Conservation (phyloP, 1,284 basidiomycete genomes). For the Grifola frondosa region DNA sequence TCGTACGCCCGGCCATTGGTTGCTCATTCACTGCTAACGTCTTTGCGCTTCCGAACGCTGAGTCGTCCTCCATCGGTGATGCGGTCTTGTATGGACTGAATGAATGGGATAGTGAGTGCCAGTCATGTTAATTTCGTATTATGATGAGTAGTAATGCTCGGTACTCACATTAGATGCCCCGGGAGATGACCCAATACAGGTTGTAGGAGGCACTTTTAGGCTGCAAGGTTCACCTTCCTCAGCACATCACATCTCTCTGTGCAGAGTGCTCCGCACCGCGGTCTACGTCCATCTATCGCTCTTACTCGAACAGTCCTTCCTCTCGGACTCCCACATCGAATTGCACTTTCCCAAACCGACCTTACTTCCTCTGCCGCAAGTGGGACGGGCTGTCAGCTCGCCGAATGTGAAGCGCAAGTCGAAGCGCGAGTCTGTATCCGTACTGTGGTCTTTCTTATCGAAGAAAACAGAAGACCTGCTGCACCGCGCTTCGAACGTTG, state of each 20-base stretch:
- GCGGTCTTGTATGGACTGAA: constrained; percentile 50
- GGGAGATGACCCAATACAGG: constrained; percentile 28
- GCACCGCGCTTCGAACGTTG: constrained; percentile 34
- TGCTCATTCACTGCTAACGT: constrained; percentile 46
- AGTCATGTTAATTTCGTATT: no score
- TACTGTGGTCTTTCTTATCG: constrained; percentile 43
- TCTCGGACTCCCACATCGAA: constrained; percentile 48
- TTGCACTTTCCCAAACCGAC: constrained; percentile 42
- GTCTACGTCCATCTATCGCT: constrained; percentile 60
- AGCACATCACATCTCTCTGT: constrained; percentile 43
- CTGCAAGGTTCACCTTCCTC: constrained; percentile 46
- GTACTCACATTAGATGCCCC: constrained; percentile 1
- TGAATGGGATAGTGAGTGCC: constrained; percentile 48
- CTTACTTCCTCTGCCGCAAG: constrained; percentile 15
- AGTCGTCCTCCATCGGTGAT: no score
- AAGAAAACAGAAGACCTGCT: constrained; percentile 40
- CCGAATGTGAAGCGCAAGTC: constrained; percentile 19
- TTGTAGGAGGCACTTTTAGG: constrained; percentile 62
- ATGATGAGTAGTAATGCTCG: neutral
- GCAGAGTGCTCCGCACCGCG: constrained; percentile 49
- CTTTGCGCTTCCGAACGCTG: constrained; percentile 41
- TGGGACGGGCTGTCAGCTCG: constrained; percentile 20
- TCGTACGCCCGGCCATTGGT: constrained; percentile 39
- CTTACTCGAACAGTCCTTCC: constrained; percentile 59
- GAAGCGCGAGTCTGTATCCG: constrained; percentile 31